Evolutionary conservation across 306 rosid genomes (phyloP).

Genomic region (Erythrophleum fordii): DNA sequence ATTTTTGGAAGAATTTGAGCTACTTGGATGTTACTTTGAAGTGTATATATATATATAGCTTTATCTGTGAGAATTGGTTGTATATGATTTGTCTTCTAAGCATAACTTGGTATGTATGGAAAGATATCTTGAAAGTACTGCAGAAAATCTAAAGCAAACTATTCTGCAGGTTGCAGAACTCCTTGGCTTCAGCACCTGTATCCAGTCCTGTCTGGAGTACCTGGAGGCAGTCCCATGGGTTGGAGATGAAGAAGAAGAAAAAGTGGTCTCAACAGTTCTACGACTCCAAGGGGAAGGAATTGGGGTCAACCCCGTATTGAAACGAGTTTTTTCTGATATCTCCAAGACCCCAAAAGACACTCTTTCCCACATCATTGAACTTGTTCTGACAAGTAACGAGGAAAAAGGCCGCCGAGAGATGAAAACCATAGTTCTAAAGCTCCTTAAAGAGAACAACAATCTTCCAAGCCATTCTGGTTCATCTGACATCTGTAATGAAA

Average conservation of each 20-base stretch:
- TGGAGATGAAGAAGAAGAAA: conserved; percentile 96
- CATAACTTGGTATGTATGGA: neutral
- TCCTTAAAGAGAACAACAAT: conserved; percentile 78
- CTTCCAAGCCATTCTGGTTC: conserved; percentile 58
- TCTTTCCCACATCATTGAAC: conserved; percentile 72
- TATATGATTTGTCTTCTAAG: neutral
- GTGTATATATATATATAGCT: neutral
- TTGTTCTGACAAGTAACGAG: conserved; percentile 84
- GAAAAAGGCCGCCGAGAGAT: conserved; percentile 96
- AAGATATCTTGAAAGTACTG: neutral
- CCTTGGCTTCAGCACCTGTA: conserved; percentile 80
- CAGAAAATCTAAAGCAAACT: conserved; percentile 22
- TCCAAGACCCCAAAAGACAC: conserved; percentile 74
- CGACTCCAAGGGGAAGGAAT: conserved; percentile 86
- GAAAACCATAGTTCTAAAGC: conserved; percentile 92
- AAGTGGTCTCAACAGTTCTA: conserved; percentile 76
- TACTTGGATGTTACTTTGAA: neutral
- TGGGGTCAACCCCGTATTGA: conserved; percentile 80
- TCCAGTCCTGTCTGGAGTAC: conserved; percentile 85
- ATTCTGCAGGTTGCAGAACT: conserved; percentile 77
- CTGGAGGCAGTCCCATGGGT: conserved; percentile 98
- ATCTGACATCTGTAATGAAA: conserved; percentile 63
- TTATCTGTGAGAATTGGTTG: neutral
- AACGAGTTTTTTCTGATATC: conserved; percentile 77
- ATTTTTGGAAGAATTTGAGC: conserved; percentile 4